phyloP scores from a whole-genome alignment of 2,329 filamentous ascomycete species.

The Sporothrix dimorphospora region DNA sequence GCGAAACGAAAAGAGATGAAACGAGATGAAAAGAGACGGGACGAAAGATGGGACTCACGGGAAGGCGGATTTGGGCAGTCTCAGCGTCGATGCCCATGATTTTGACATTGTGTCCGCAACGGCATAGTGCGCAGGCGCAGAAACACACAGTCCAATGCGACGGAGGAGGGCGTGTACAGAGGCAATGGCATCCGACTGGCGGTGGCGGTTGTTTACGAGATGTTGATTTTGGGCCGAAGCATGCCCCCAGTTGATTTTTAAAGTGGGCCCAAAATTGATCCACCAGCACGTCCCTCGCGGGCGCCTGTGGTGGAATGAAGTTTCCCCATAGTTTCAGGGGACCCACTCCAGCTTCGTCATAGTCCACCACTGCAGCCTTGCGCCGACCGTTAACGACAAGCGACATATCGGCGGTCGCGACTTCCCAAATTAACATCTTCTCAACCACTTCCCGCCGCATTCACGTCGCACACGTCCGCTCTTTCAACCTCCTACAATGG shows the following conservation, averaged over 20 bases:
- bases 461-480: neutral
- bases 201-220: neutral
- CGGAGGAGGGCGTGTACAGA: neutral
- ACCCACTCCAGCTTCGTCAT: slow-evolving; percentile 24
- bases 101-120: slow-evolving; percentile 48
- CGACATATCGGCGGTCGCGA: neutral
- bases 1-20: neutral
- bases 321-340: slow-evolving; percentile 4
- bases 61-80: slow-evolving; percentile 74
- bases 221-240: neutral
- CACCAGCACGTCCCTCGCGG: neutral
- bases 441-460: neutral
- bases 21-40: neutral
- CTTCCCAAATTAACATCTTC: neutral
- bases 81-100: slow-evolving; percentile 74
- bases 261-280: slow-evolving; percentile 8
- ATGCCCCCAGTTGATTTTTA: slow-evolving; percentile 24
- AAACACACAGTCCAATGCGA: neutral
- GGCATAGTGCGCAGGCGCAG: slow-evolving; percentile 17
- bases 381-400: neutral
- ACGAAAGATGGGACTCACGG: slow-evolving; percentile 53
- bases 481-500: slow-evolving; percentile 58
- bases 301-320: neutral
- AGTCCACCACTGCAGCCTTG: neutral
- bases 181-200: neutral